Conservation (phyloP, 2,329 filamentous ascomycete species). For the Lachnellula hyalina region DNA sequence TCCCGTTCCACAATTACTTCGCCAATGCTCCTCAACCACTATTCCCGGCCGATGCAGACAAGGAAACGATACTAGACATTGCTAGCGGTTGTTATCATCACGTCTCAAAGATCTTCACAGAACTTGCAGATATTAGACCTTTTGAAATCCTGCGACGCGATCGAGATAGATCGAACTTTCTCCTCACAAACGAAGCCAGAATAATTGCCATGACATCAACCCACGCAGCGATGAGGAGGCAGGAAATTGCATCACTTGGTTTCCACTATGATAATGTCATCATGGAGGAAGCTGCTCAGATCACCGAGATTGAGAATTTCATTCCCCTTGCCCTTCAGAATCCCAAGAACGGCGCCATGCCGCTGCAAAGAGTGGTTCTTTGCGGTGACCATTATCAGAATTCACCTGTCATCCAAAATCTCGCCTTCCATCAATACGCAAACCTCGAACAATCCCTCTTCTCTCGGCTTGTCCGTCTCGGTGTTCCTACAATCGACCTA, state of each 20-base stretch:
- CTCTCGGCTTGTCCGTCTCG: constrained; percentile 80
- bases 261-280: constrained; percentile 97
- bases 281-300: constrained; percentile 97
- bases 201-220: constrained; percentile 99
- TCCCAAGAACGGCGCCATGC: constrained; percentile 64
- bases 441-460: constrained; percentile 96
- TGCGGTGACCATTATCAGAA: constrained; percentile 97
- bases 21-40: constrained; percentile 80
- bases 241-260: constrained; percentile 84
- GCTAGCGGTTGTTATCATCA: constrained; percentile 83
- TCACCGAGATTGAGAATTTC: constrained; percentile 96
- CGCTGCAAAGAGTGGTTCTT: constrained; percentile 81
- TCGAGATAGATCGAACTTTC: constrained; percentile 91
- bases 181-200: constrained; percentile 90
- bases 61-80: constrained; percentile 66
- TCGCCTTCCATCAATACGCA: constrained; percentile 90
- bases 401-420: constrained; percentile 89
- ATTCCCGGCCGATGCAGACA: constrained; percentile 62
- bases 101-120: constrained; percentile 82
- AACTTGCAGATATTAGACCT: constrained; percentile 86
- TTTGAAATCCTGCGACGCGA: constrained; percentile 90
- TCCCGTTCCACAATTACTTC: constrained; percentile 89
- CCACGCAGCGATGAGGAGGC: constrained; percentile 88
- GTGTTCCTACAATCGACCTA: constrained; percentile 84
- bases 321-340: constrained; percentile 92